These are phyloP conservation scores for Aspergillus bertholletiae DNA, from an alignment of 495 filamentous ascomycete genomes.

Conservation along the genomic window DNA sequence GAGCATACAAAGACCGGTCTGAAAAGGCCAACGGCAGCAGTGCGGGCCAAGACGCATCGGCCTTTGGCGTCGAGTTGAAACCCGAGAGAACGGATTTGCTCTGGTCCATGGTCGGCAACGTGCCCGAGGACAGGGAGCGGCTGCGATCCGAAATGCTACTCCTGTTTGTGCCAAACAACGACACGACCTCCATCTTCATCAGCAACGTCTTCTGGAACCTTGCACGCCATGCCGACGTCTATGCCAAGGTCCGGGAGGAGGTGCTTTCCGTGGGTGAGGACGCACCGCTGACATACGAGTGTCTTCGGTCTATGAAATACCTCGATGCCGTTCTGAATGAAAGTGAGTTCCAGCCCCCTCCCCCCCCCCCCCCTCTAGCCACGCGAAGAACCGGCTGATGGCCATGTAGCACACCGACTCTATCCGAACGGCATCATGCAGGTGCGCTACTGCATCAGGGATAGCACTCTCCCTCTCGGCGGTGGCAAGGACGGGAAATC, in stretches of 20 bases:
- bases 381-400: too few species aligned
- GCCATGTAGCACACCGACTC: not conserved
- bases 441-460: not conserved
- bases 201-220: slow-evolving; percentile 6
- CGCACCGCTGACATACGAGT: not conserved
- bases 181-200: slow-evolving; percentile 12
- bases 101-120: not conserved
- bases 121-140: not conserved
- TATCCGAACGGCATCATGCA: not conserved
- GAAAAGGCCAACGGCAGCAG: not conserved
- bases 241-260: not conserved
- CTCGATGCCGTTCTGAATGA: not conserved
- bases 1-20: not conserved
- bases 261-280: not conserved
- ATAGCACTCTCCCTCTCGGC: not conserved
- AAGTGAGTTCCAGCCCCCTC: too few species aligned
- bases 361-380: too few species aligned
- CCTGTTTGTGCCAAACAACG: slow-evolving; percentile 8
- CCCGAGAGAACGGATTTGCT: not conserved
- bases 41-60: not conserved
- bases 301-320: not conserved
- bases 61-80: too few species aligned
- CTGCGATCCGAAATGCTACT: slow-evolving; percentile 2
- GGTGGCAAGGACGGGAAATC: not conserved
- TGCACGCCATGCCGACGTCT: slow-evolving; percentile 4